These are phyloP conservation scores for Mycena rosella DNA, from an alignment of 768 basidiomycete species.

Conservation along the genomic window DNA sequence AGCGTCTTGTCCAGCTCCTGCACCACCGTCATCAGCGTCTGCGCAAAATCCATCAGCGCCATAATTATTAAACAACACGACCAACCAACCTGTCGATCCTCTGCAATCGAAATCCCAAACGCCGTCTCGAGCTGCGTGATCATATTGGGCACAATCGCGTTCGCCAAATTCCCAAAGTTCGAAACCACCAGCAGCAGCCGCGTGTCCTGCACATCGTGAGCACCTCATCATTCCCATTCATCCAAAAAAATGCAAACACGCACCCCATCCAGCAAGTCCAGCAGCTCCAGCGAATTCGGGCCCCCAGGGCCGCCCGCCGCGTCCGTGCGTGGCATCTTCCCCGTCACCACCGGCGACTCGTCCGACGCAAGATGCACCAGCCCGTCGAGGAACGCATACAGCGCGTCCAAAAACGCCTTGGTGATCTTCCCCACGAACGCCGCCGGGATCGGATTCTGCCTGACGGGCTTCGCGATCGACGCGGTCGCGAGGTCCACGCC, in stretches of 20 bases:
- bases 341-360: slow-evolving; percentile 65
- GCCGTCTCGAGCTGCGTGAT: slow-evolving; percentile 83
- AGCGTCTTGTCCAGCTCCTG: slow-evolving; percentile 89
- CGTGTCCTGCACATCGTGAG: slow-evolving; percentile 69
- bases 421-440: slow-evolving; percentile 82
- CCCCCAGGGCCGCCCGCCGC: slow-evolving; percentile 46
- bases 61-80: slow-evolving; percentile 11
- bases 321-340: slow-evolving; percentile 50
- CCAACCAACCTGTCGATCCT: slow-evolving; percentile 74
- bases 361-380: slow-evolving; percentile 83
- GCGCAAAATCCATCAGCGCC: slow-evolving; percentile 2
- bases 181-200: slow-evolving; percentile 90
- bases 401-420: slow-evolving; percentile 85
- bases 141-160: slow-evolving; percentile 80
- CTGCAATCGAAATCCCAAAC: slow-evolving; percentile 76
- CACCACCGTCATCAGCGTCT: slow-evolving; percentile 84
- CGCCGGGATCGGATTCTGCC: slow-evolving; percentile 71
- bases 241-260: slow-evolving; percentile 36
- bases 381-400: slow-evolving; percentile 91
- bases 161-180: slow-evolving; percentile 85
- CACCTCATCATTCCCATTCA: neutral
- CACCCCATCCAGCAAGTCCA: slow-evolving; percentile 76
- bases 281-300: slow-evolving; percentile 66
- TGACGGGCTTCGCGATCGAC: slow-evolving; percentile 62
- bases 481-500: slow-evolving; percentile 70